Conservation (phyloP, 495 filamentous ascomycete species). For the Aspergillus asperescens region DNA sequence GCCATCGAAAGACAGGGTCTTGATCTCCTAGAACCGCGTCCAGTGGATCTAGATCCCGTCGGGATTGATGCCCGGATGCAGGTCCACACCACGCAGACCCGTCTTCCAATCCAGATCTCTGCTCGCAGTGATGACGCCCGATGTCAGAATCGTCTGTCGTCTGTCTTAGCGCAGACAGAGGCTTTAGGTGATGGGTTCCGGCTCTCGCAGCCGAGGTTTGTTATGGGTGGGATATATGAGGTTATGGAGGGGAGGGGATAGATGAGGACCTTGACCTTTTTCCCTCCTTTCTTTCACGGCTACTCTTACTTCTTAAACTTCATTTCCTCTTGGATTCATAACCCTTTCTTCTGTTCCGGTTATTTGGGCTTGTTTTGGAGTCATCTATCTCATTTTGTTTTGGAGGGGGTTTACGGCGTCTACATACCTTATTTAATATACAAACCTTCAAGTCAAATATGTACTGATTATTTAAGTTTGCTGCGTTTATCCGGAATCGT, state of each 20-base stretch:
- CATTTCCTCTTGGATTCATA: no score
- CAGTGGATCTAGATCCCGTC: constrained; percentile 27
- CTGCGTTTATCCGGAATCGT: no score
- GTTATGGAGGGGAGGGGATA: constrained; percentile 44
- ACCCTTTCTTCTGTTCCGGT: no score
- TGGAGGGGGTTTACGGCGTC: no score
- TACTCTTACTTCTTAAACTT: background rate
- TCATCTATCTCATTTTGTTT: no score
- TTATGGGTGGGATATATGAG: constrained; percentile 47
- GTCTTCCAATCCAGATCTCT: constrained; percentile 22
- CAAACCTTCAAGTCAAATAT: no score
- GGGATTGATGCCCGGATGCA: background rate
- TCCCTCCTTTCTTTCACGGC: background rate
- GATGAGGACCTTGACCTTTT: no score
- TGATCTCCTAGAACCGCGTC: constrained; percentile 43
- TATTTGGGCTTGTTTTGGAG: no score
- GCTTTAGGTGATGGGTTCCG: no score
- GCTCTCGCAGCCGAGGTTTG: constrained; percentile 30
- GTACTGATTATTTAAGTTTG: no score
- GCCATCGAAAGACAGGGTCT: constrained; percentile 38
- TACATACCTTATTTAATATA: no score
- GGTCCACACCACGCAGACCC: constrained; percentile 8
- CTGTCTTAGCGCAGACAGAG: background rate
- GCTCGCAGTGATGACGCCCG: constrained; percentile 10
- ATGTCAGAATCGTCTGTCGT: constrained; percentile 3